Evolutionary conservation across 805 yeast genomes (phyloP), one percentile per base, ranked within the genome.

Genomic region (Starmerella vaccinii): DNA sequence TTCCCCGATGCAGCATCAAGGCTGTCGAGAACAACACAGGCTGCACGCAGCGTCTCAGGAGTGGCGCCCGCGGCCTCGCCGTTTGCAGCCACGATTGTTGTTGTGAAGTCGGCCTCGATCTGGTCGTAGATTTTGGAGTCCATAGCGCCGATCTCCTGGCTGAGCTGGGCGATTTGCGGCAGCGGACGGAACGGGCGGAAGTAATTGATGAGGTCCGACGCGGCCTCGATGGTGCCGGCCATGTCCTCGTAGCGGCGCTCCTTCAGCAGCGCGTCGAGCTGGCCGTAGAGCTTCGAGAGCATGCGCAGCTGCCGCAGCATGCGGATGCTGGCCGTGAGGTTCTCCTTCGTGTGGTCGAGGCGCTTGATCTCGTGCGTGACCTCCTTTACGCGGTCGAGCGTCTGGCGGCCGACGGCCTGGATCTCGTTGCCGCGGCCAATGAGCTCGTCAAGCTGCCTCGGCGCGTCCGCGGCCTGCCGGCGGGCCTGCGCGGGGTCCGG

Each of bases 231-330:
- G 19, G 82, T 68, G 38, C 75, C 77, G 6, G 74, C 71, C 24
- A 85, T 80, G 49, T 82, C 81, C 10, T 65, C 62, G 54, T 74
- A 73, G 47, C 76, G 70, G 45, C 75, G 72, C 12, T 68, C 69
- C 21, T 71, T 66, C 1, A 76, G 68, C 46, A 76, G 68, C 6
- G 66, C 61, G 16, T 72, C 72, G 42, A 87, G 71, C 55, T 77
- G 77, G 38, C 79, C 80, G 63, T 80, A 81, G 2, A 94, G 89
- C 19, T 78, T 80, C 6, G 84, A 74, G 45, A 92, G 71, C 85
- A 89, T 89, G 61, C 88, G 95, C 34, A 92, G 71, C 54, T 95
- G 75, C 60, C 90, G 85, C 57, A 90, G 71, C 33, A 88, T 80
- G 1, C 94, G 86, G 84, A 92, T 85, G 10, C 92, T 78, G 24